Evolutionary conservation across 306 rosid species (phyloP).

Genomic region (Casuarina glauca): DNA sequence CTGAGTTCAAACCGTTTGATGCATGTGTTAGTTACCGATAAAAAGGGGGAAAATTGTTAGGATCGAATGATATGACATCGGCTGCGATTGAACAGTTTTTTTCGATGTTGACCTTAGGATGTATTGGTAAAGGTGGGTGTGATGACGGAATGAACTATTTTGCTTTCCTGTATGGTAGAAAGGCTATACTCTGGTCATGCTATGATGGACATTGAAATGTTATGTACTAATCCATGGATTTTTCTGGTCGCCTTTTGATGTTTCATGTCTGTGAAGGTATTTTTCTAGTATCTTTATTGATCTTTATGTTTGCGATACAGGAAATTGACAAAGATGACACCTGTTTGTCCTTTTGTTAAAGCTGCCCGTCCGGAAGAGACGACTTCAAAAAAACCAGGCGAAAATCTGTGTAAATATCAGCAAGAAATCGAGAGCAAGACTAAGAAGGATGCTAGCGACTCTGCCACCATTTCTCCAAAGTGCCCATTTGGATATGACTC

Average conservation of each 20-base stretch:
- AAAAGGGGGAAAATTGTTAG: neutral
- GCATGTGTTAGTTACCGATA: neutral
- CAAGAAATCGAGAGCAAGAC: slow-evolving; percentile 25
- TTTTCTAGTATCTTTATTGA: neutral
- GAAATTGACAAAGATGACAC: slow-evolving; percentile 55
- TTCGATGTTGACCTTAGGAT: neutral
- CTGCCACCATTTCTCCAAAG: slow-evolving; percentile 16
- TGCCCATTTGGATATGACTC: slow-evolving; percentile 37
- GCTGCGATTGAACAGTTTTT: neutral
- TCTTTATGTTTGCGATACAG: slow-evolving; percentile 25
- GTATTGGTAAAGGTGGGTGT: neutral
- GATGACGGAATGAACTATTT: neutral
- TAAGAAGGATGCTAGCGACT: slow-evolving; percentile 2
- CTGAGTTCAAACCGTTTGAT: neutral
- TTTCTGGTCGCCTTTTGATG: neutral
- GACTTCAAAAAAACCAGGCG: slow-evolving; percentile 42
- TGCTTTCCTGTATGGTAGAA: neutral
- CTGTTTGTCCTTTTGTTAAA: slow-evolving; percentile 93
- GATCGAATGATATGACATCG: neutral
- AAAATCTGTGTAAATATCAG: slow-evolving; percentile 41
- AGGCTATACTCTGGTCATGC: neutral
- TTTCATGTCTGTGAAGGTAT: neutral
- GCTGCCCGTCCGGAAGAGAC: slow-evolving; percentile 75
- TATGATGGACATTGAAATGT: neutral
- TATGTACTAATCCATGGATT: neutral